These are phyloP conservation scores for Juncus inflexus DNA, from an alignment of 176 grass and related monocot species.

Conservation along the genomic window DNA sequence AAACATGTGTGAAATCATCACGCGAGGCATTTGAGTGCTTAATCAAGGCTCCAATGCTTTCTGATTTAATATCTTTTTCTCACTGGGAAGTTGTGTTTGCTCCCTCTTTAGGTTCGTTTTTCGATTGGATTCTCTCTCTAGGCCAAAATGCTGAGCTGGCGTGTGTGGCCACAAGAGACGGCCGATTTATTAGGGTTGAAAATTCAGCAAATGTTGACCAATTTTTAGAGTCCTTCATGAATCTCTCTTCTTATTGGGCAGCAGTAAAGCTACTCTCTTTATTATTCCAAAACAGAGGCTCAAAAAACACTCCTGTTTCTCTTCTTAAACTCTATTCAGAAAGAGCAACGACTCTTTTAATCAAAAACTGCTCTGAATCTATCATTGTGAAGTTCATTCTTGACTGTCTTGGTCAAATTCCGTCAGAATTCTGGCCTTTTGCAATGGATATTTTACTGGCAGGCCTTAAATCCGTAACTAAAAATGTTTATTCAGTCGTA, in stretches of 20 bases:
- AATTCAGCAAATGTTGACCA: slow-evolving; percentile 68
- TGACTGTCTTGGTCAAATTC: slow-evolving; percentile 69
- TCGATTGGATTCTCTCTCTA: slow-evolving; percentile 69
- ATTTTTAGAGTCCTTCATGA: slow-evolving; percentile 74
- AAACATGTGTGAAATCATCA: slow-evolving; percentile 52
- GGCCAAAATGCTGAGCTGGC: slow-evolving; percentile 51
- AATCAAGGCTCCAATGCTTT: slow-evolving; percentile 84
- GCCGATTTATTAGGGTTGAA: slow-evolving; percentile 75
- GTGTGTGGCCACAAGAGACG: slow-evolving; percentile 72
- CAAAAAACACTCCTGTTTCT: slow-evolving; percentile 56
- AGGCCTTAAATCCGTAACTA: slow-evolving; percentile 61
- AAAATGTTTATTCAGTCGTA: slow-evolving; percentile 48
- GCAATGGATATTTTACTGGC: slow-evolving; percentile 66
- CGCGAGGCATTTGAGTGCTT: slow-evolving; percentile 58
- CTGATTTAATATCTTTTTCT: slow-evolving; percentile 81
- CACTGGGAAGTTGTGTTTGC: slow-evolving; percentile 85
- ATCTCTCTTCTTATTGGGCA: slow-evolving; percentile 58
- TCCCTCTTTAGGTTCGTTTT: slow-evolving; percentile 70
- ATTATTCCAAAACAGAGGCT: slow-evolving; percentile 67
- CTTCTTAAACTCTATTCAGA: slow-evolving; percentile 89
- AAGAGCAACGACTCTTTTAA: slow-evolving; percentile 49
- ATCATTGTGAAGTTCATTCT: slow-evolving; percentile 61
- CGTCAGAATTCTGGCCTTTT: slow-evolving; percentile 71
- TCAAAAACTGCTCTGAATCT: slow-evolving; percentile 42
- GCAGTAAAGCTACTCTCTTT: slow-evolving; percentile 80